Evolutionary conservation across 352 stramenopile species (phyloP).

Genomic region (Globisporangium nunn): DNA sequence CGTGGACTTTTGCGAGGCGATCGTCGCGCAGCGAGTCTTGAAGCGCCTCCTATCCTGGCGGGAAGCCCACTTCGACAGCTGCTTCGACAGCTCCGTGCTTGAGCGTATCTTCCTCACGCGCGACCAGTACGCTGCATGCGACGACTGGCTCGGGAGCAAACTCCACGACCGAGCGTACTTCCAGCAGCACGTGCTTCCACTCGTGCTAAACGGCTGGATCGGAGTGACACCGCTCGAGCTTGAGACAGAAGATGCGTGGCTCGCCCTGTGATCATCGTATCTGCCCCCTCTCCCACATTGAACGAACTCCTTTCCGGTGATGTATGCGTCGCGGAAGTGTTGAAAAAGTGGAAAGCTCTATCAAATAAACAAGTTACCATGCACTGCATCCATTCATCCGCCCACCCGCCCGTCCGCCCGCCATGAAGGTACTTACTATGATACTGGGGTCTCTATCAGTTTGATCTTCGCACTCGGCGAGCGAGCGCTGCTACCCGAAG

Average conservation of each 20-base stretch:
- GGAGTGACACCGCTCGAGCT: constrained; percentile 16
- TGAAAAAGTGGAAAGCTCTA: not conserved
- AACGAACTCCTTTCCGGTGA: too few relatives aligned
- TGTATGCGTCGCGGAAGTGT: not conserved
- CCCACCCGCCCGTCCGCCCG: too few relatives aligned
- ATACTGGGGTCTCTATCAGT: constrained; percentile 5
- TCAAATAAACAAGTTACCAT: not conserved
- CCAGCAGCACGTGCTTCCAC: constrained; percentile 23
- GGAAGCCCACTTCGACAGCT: constrained; percentile 11
- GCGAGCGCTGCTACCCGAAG: constrained; percentile 30
- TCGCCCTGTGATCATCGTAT: constrained; percentile 10
- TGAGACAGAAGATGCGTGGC: constrained; percentile 23
- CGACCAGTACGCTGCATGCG: constrained; percentile 34
- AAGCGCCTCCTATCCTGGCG: constrained; percentile 26
- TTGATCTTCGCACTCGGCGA: not conserved
- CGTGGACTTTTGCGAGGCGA: constrained; percentile 21
- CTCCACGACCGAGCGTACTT: constrained; percentile 17
- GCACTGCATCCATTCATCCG: not conserved
- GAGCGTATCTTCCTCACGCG: constrained; percentile 22
- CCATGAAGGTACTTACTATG: constrained; percentile 1
- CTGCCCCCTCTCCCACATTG: too few relatives aligned
- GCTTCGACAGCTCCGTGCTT: not conserved
- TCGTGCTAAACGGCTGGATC: constrained; percentile 31
- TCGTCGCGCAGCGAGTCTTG: constrained; percentile 30
- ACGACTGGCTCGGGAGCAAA: constrained; percentile 14